Conservation (phyloP, 805 yeast genomes). For the Ogataea minuta region DNA sequence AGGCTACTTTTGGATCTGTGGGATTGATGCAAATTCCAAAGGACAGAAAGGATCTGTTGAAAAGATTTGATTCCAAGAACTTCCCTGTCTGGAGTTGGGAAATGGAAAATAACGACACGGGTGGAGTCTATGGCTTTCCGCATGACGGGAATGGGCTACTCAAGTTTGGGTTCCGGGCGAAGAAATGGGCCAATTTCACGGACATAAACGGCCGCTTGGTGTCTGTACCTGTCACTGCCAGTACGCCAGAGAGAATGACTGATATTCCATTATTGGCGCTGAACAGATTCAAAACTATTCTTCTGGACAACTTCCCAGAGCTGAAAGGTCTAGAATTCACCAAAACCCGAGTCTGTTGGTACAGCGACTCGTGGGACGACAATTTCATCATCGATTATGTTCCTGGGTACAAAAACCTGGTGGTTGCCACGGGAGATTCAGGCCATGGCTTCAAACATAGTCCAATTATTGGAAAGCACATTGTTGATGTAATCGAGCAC, state of each 20-base stretch:
- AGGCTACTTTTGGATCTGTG: constrained; percentile 3
- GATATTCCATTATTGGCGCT: constrained; percentile 3
- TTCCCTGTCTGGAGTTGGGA: constrained; percentile 5
- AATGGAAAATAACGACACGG: not conserved
- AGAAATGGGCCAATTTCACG: constrained; percentile 1
- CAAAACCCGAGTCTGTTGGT: constrained; percentile 7
- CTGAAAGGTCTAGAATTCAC: constrained; percentile 1
- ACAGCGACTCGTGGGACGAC: constrained; percentile 5
- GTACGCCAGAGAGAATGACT: constrained; percentile 1
- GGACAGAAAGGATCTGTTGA: constrained; percentile 1
- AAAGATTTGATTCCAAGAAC: constrained; percentile 2
- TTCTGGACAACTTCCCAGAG: constrained; percentile 5
- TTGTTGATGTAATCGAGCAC: constrained; percentile 2
- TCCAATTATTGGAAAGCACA: constrained; percentile 4
- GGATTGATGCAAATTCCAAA: not conserved
- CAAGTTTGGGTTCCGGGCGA: constrained; percentile 2
- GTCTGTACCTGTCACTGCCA: constrained; percentile 3
- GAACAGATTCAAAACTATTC: constrained; percentile 3
- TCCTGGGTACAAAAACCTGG: constrained; percentile 4
- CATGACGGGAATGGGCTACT: constrained; percentile 1
- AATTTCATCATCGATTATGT: constrained; percentile 4
- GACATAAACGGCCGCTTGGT: not conserved
- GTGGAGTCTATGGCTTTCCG: constrained; percentile 6
- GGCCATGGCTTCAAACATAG: constrained; percentile 4
- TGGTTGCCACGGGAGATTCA: constrained; percentile 5